These are phyloP conservation scores for Sanghuangporus baumii DNA, from an alignment of 1,284 basidiomycete genomes.

Conservation along the genomic window DNA sequence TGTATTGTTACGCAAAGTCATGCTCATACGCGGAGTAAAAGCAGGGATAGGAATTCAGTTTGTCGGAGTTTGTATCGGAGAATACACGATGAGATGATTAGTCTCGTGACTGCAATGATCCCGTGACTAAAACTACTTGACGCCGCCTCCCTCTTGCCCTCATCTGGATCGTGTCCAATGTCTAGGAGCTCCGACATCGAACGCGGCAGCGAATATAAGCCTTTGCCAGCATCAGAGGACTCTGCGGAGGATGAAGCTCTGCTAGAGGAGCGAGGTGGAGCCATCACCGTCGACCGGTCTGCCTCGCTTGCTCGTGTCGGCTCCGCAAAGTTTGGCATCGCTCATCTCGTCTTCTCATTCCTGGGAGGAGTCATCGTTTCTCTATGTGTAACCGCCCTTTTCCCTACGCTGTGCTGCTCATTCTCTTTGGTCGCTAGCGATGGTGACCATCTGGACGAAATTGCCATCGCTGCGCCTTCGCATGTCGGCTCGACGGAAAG, in stretches of 20 bases:
- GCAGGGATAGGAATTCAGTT: too few species aligned
- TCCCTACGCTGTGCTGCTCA: conserved; percentile 29
- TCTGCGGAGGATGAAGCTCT: conserved; percentile 22
- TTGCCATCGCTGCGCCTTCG: conserved; percentile 38
- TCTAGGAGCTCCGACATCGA: conserved; percentile 21
- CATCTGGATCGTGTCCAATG: background rate
- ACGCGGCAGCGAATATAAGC: conserved; percentile 24
- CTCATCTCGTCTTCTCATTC: conserved; percentile 40
- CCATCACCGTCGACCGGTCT: conserved; percentile 1
- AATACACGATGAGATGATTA: too few species aligned
- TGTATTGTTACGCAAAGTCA: too few species aligned
- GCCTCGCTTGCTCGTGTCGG: conserved; percentile 20
- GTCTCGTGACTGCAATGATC: too few species aligned
- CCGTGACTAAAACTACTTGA: too few species aligned
- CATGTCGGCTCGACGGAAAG: conserved; percentile 66
- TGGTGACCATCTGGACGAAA: background rate
- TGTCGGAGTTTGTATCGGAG: too few species aligned
- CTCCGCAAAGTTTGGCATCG: conserved; percentile 26
- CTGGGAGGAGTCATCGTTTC: conserved; percentile 39
- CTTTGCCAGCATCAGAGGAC: conserved; percentile 30
- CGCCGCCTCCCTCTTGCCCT: too few species aligned
- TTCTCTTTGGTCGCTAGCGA: background rate
- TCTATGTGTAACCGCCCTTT: conserved; percentile 34
- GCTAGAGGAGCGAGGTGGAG: conserved; percentile 2
- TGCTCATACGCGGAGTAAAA: too few species aligned